Base-by-base conservation (phyloP, 129 eudicot species). In the Sambucus nigra region DNA sequence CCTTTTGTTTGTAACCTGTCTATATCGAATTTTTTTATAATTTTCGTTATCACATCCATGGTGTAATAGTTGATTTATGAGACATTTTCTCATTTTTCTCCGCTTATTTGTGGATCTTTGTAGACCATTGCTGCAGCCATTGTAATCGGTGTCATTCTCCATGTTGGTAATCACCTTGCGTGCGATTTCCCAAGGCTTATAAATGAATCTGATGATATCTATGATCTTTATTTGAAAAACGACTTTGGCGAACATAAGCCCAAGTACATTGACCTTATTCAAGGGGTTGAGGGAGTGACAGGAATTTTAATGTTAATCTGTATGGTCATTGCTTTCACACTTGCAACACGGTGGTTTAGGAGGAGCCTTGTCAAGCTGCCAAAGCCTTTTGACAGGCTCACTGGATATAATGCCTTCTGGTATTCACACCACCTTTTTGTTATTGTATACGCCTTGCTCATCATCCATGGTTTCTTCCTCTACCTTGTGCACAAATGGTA, bases 341-440 rank as follows among this genome's bases (percentile, higher is more conserved):
- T 88, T 33, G 96, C 96, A 22, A 80, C 88, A 16, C 72, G 76
- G 22, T 88, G 94, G 89, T 88, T 88, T 66, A 72, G 96, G 60
- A 66, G 96, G 51, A 88, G 91, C 74, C 81, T 81, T 21, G 73
- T 83, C 63, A 83, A 72, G 73, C 68, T 88, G 66, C 96, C 96
- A 17, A 88, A 83, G 73, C 99, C 99, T 8, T 73, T 87, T 17
- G 91, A 92, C 55, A 73, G 87, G 76, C 79, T 92, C 20, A 92
- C 96, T 1, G 99, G 99, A 33, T 92, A 82, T 71, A 92, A 92
- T 57, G 96, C 99, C 47, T 92, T 92, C 65, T 92, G 95, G 96
- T 92, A 92, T 62, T 92, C 99, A 1, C 99, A 92, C 66, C 99
- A 92, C 64, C 74, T 92, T 18, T 80, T 92, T 22, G 73, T 80